Evolutionary conservation across 108 stramenopile species (phyloP).

Genomic region (Nitzschia palea): DNA sequence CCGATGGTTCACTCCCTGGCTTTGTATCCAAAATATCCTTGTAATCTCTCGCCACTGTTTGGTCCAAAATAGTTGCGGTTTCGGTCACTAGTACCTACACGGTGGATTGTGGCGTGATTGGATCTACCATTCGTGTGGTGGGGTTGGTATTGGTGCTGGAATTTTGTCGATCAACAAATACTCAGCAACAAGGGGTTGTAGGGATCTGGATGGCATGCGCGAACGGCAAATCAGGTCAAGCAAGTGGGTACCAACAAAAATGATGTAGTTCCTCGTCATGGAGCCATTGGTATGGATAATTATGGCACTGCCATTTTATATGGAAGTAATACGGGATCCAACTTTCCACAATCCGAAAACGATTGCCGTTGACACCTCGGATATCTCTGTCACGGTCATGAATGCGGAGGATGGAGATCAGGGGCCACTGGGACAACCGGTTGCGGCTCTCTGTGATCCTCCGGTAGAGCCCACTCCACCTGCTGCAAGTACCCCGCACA

Average conservation of each 20-base stretch:
- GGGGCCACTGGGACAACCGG: constrained; percentile 14
- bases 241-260: constrained; percentile 40
- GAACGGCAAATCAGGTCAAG: constrained; percentile 18
- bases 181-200: constrained; percentile 19
- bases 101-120: constrained; percentile 21
- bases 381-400: constrained; percentile 23
- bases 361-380: constrained; percentile 5
- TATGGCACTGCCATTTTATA: constrained; percentile 41
- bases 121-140: constrained; percentile 18
- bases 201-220: constrained; percentile 38
- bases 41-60: background rate
- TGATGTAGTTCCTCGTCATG: constrained; percentile 38
- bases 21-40: constrained; percentile 14
- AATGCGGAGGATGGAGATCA: background rate
- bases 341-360: constrained; percentile 21
- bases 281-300: constrained; percentile 28
- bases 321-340: constrained; percentile 41
- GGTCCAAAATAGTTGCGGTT: constrained; percentile 11
- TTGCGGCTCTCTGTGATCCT: constrained; percentile 13
- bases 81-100: constrained; percentile 1
- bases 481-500: too few relatives aligned
- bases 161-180: background rate
- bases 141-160: constrained; percentile 12
- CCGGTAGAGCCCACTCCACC: background rate
- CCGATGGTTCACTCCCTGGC: constrained; percentile 7